Evolutionary conservation across 768 basidiomycete species (phyloP).

Genomic region (Psilocybe cyanescens): DNA sequence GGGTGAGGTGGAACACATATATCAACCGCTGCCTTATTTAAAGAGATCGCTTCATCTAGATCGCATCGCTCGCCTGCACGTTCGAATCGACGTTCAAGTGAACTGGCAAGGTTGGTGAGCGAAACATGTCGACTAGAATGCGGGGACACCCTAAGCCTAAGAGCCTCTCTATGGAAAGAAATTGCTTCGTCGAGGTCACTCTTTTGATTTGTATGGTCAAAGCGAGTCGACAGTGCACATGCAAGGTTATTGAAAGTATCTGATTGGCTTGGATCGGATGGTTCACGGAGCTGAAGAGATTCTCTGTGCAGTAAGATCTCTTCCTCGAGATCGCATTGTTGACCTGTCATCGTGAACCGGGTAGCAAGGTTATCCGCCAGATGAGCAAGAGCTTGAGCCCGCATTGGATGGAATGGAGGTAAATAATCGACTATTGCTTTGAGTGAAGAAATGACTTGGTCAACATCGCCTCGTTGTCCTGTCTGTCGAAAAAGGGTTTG

Average conservation of each 20-base stretch:
- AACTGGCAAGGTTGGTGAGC: background rate
- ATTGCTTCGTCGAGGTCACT: background rate
- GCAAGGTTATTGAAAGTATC: background rate
- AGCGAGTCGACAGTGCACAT: background rate
- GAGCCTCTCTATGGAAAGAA: background rate
- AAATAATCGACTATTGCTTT: background rate
- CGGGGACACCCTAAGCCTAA: background rate
- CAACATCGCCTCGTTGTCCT: background rate
- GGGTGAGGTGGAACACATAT: background rate
- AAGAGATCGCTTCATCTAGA: background rate
- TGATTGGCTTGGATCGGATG: background rate
- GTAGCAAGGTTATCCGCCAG: background rate
- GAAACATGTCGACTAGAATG: background rate
- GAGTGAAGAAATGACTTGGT: background rate
- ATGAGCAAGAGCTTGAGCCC: background rate
- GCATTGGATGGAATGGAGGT: background rate
- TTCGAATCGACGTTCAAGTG: background rate
- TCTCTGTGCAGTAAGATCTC: slow-evolving; percentile 7
- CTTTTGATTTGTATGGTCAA: background rate
- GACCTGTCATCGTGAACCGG: background rate
- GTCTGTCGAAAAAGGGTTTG: background rate
- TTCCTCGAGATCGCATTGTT: slow-evolving; percentile 3
- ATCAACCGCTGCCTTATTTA: background rate
- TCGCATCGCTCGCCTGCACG: background rate
- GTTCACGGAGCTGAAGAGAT: background rate